Conservation (phyloP, 2,329 filamentous ascomycete species). For the Diplodia seriata region DNA sequence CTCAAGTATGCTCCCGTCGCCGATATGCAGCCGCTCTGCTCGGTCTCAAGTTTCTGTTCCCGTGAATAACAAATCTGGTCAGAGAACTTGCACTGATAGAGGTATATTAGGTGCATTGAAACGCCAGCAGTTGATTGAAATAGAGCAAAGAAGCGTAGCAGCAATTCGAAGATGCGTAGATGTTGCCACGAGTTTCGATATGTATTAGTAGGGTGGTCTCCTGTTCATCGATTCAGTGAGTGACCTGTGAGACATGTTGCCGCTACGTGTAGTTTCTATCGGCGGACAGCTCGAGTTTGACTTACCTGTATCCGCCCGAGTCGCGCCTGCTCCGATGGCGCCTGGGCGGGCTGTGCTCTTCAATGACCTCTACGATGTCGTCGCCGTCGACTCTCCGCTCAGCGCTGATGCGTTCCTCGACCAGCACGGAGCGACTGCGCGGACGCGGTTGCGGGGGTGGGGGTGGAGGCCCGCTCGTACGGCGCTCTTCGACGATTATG, state of each 20-base stretch:
- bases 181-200: not conserved
- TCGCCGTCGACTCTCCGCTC: conserved; percentile 53
- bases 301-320: conserved; percentile 56
- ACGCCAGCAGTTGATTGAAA: not conserved
- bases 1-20: not conserved
- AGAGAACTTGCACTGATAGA: too few relatives aligned
- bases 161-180: not conserved
- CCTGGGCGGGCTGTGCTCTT: conserved; percentile 58
- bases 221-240: conserved; percentile 24
- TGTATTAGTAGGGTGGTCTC: conserved; percentile 20
- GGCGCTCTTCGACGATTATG: conserved; percentile 49
- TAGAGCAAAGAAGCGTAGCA: not conserved
- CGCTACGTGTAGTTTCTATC: conserved; percentile 41
- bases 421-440: conserved; percentile 49
- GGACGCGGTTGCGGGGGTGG: conserved; percentile 39
- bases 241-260: conserved; percentile 33
- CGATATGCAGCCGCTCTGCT: too few relatives aligned
- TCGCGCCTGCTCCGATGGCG: conserved; percentile 49
- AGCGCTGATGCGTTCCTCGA: conserved; percentile 48
- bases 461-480: conserved; percentile 25
- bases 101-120: too few relatives aligned
- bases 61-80: too few relatives aligned
- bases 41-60: too few relatives aligned
- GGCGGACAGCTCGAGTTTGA: conserved; percentile 52
- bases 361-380: conserved; percentile 65